Evolutionary conservation across 2,329 filamentous ascomycete species (phyloP).

Genomic region (Trichoderma semiorbis): DNA sequence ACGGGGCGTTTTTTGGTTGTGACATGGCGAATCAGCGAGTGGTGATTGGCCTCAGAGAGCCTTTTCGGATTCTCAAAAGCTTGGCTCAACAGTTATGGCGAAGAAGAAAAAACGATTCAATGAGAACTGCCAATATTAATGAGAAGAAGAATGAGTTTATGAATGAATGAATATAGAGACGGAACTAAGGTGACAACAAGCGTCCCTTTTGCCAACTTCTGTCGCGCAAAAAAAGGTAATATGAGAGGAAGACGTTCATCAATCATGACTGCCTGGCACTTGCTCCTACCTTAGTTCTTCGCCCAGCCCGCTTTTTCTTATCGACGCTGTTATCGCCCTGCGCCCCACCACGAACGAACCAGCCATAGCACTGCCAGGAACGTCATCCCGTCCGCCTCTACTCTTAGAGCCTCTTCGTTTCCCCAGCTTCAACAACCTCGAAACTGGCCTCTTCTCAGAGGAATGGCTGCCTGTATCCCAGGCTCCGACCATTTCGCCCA

Average conservation of each 20-base stretch:
- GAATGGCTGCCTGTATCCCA: constrained; percentile 18
- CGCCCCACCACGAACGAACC: neutral
- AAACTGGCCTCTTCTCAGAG: constrained; percentile 10
- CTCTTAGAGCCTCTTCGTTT: neutral
- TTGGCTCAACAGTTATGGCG: neutral
- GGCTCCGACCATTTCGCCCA: constrained; percentile 5
- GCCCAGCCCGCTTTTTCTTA: constrained; percentile 4
- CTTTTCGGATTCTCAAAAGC: neutral
- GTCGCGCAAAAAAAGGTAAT: neutral
- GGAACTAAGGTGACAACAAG: neutral
- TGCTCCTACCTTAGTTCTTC: neutral
- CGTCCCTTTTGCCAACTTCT: neutral
- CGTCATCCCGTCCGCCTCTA: neutral
- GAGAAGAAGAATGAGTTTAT: neutral
- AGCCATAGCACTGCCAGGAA: neutral
- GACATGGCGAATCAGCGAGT: constrained; percentile 23
- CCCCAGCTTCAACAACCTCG: neutral
- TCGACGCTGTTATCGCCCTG: neutral
- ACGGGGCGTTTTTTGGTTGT: constrained; percentile 19
- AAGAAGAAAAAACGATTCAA: neutral
- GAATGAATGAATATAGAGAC: neutral
- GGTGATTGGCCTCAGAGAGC: neutral
- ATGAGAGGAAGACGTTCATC: neutral
- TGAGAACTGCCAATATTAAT: neutral
- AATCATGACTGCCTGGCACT: constrained; percentile 20